Conservation (phyloP, 768 basidiomycete species). For the Termitomyces sp. region DNA sequence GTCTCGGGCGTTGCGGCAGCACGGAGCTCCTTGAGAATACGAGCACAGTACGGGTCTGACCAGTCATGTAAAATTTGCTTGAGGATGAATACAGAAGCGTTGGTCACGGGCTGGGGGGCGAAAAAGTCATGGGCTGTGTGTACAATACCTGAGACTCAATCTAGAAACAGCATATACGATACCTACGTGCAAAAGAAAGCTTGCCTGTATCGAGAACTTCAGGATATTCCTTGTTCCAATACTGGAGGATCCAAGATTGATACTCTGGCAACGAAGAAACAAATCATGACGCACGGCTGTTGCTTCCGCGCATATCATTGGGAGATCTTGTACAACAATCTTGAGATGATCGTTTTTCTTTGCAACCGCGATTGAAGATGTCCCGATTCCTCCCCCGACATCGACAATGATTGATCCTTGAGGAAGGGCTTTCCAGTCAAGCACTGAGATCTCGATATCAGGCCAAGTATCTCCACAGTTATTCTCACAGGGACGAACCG, state of each 20-base stretch:
- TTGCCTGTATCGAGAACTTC: slow-evolving; percentile 2
- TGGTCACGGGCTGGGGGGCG: slow-evolving; percentile 24
- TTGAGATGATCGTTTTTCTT: slow-evolving; percentile 15
- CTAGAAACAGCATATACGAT: not conserved
- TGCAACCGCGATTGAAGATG: slow-evolving; percentile 16
- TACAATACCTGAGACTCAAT: not conserved
- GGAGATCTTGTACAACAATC: slow-evolving; percentile 21
- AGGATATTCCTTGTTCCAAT: not conserved
- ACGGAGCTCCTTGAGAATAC: slow-evolving; percentile 14
- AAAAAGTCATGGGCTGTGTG: slow-evolving; percentile 32
- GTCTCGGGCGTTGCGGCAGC: slow-evolving; percentile 25
- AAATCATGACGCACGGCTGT: not conserved
- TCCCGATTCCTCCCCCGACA: slow-evolving; percentile 25
- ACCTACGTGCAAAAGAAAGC: slow-evolving; percentile 5
- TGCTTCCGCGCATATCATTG: slow-evolving; percentile 12
- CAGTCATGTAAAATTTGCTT: slow-evolving; percentile 33
- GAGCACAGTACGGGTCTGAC: slow-evolving; percentile 22
- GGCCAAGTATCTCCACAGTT: not conserved
- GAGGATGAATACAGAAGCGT: slow-evolving; percentile 30
- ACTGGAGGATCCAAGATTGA: not conserved
- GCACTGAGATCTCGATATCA: slow-evolving; percentile 8
- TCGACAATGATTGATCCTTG: slow-evolving; percentile 21
- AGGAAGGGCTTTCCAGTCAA: slow-evolving; percentile 19
- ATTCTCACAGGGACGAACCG: not conserved
- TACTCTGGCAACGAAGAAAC: not conserved